Base-by-base conservation (phyloP, 306 rosid genomes). In the Mimosa pudica region DNA sequence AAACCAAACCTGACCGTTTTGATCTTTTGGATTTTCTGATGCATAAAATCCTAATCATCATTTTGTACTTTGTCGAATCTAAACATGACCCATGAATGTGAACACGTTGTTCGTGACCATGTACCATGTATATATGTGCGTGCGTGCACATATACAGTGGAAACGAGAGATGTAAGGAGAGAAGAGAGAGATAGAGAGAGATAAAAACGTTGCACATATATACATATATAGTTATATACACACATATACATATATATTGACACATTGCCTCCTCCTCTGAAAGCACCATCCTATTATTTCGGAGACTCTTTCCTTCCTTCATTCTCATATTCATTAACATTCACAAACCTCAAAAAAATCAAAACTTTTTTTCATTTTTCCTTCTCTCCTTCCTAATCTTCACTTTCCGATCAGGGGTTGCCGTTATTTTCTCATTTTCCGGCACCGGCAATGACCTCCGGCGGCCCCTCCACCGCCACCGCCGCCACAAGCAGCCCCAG, bases 391-490 rank as follows among this genome's bases (percentile, higher is more conserved):
- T 41, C 5, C 38, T 14, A 67, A 69, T 4, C 38, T 69, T 8
- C 10, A 33, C 2, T 17, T 38, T 69, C 49, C 16, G 35, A 8
- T 55, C 45, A n/a, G 51, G 18, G 18, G 71, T 71, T 61, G 32
- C 54, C 55, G 12, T 72, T 71, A 9, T 24, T 4, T 18, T 0
- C 45, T 67, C 32, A 12, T 74, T 78, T 70, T 41, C 57, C 73
- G 51, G 60, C 36, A n/a, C 84, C 80, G 89, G 72, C 60, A 61
- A 90, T 88, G 95, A 78, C 92, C 74, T 77, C 91, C 85, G 87
- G 89, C 82, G 90, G 86, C 85, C 79, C 86, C 16, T 8, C 80
- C n/a, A 4, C 77, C 24, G 63, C 4, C 78, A 84, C 94, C 18
- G 9, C 85, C 30, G 81, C 24, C 78, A 73, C 82, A 12, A 84